A percentile compares a stretch with the other conserved stretches of the same genome.
Conservation (phyloP, 2,329 filamentous ascomycete genomes). For the Arthrobotrys musiformis region DNA sequence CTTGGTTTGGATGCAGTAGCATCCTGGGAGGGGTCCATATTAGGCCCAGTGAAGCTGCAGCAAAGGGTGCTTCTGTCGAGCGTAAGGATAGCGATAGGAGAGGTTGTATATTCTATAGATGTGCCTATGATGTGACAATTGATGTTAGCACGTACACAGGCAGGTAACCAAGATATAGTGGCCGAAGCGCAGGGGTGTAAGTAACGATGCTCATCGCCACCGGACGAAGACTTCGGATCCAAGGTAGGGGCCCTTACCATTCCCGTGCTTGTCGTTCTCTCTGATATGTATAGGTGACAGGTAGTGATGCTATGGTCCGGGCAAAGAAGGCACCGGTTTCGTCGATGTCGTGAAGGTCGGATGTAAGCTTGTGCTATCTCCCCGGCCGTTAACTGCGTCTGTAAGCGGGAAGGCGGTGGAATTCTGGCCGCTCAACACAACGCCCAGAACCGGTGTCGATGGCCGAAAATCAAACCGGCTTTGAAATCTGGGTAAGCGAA, state of each 20-base stretch:
- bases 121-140: neutral
- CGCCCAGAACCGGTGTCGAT: neutral
- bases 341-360: slow-evolving; percentile 30
- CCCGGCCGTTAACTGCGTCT: neutral
- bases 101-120: slow-evolving; percentile 9
- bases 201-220: neutral
- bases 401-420: slow-evolving; percentile 22
- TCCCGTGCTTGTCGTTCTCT: slow-evolving; percentile 6
- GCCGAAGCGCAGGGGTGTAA: neutral
- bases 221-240: neutral
- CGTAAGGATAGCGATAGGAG: neutral
- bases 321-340: neutral
- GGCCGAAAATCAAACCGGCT: slow-evolving; percentile 6
- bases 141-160: neutral
- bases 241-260: slow-evolving; percentile 11
- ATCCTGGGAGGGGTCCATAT: slow-evolving; percentile 29
- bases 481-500: neutral
- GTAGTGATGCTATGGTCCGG: neutral
- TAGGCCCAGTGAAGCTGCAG: neutral
- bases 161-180: neutral
- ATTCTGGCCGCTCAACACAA: slow-evolving; percentile 41
- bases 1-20: slow-evolving; percentile 1
- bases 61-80: neutral
- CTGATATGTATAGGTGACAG: neutral
- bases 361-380: slow-evolving; percentile 40